Percentiles rank a stretch among this genome's conserved stretches.
phyloP scores from a whole-genome alignment of 805 yeast species.

The Sungouiozyma intestinalis region DNA sequence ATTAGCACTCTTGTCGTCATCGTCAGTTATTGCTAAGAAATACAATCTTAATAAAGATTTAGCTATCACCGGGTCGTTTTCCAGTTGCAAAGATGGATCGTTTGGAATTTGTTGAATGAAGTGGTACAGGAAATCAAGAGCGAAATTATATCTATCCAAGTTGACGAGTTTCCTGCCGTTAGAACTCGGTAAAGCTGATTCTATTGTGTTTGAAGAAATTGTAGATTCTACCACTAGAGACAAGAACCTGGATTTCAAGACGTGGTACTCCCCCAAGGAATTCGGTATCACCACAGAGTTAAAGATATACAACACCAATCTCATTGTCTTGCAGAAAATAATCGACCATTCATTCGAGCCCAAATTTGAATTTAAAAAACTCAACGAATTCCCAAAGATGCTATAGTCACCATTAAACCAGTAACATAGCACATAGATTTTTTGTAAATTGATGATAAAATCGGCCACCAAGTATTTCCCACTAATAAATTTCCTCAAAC shows the following conservation, averaged over 20 bases:
- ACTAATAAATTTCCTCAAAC: conserved; percentile 9
- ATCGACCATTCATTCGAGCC: conserved; percentile 17
- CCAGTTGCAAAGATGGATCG: conserved; percentile 6
- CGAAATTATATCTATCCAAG: conserved; percentile 12
- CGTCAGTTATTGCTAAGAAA: background rate
- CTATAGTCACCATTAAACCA: conserved; percentile 14
- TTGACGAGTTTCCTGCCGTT: conserved; percentile 5
- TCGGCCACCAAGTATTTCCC: conserved; percentile 6
- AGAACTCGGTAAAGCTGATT: no score
- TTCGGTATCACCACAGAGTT: conserved; percentile 8
- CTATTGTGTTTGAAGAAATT: no score
- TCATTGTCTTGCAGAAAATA: conserved; percentile 17
- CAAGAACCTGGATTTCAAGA: conserved; percentile 11
- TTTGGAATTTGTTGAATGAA: conserved; percentile 9
- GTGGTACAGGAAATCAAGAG: conserved; percentile 8
- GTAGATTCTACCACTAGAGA: conserved; percentile 12
- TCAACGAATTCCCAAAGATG: conserved; percentile 10
- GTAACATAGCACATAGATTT: conserved; percentile 14
- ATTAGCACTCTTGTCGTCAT: background rate
- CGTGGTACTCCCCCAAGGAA: conserved; percentile 3
- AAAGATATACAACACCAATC: conserved; percentile 19
- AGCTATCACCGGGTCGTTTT: conserved; percentile 1
- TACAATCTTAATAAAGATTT: conserved; percentile 18
- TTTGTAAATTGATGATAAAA: conserved; percentile 7
- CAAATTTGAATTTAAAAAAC: conserved; percentile 11